Evolutionary conservation across 2,329 filamentous ascomycete species (phyloP), one percentile per base, ranked within the genome.

Genomic region (Colletotrichum sansevieriae): DNA sequence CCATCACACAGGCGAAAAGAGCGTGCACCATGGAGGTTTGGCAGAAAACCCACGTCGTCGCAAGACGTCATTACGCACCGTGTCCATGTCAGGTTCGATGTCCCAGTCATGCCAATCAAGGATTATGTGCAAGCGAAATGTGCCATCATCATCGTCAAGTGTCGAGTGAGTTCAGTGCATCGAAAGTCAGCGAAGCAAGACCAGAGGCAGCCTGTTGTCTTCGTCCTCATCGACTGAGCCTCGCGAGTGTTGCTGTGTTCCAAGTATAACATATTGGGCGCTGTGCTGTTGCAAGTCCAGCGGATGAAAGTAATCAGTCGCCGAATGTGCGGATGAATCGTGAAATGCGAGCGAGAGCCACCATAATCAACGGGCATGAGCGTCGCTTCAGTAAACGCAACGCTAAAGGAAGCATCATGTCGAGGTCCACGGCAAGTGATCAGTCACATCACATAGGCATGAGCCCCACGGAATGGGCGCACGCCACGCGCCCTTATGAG

Each of bases 381-480:
- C 64, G 65, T 44, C 57, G 64, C 58, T 63, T 68, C 64, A 70
- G 44, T 70, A 63, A 63, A 70, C 46, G 64, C 67, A 62, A 68
- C 44, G 66, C 62, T 43, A 70, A 65, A 70, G 52, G 68, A 71
- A 52, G 61, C 59, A 71, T 71, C 70, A 71, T 64, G 70, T 70
- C 68, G 70, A 63, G 49, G 57, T 66, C 64, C 68, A 63, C 35
- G 68, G 60, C 68, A 70, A 71, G 68, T 71, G 70, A 71, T 64
- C 63, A 68, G 54, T 68, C 70, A 71, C 70, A 71, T 71, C 70
- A 71, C 68, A 58, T 51, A 47, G 59, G 64, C 68, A 63, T 69
- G 58, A 47, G 60, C 57, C 68, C 56, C 56, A 68, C 49, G 67
- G 55, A 47, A 62, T 61, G 54, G 51, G 56, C 54, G 43, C 61